Percentiles rank a stretch among this genome's conserved stretches.
phyloP scores from a whole-genome alignment of 129 eudicot species.

The Escallonia herrerae region DNA sequence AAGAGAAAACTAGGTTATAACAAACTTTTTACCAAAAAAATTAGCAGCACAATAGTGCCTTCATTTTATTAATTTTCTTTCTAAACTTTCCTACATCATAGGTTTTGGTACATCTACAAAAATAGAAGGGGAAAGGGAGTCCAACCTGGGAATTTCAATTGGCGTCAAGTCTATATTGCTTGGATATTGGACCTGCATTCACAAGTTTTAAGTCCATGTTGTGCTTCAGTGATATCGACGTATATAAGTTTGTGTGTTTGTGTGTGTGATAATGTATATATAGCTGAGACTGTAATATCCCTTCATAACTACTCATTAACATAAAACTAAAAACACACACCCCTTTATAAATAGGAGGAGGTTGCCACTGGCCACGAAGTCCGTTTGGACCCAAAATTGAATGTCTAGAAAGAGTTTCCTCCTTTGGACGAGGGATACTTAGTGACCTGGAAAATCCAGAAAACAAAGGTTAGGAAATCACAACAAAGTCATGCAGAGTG shows the following conservation, averaged over 20 bases:
- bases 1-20: too few relatives aligned
- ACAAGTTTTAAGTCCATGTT: slow-evolving; percentile 10
- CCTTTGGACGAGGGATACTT: slow-evolving; percentile 70
- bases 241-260: too few relatives aligned
- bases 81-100: not conserved
- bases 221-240: not conserved
- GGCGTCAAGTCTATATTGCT: slow-evolving; percentile 68
- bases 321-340: slow-evolving; percentile 24
- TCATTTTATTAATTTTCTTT: not conserved
- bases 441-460: slow-evolving; percentile 39
- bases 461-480: slow-evolving; percentile 14
- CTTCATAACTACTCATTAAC: not conserved
- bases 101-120: too few relatives aligned
- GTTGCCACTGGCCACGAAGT: slow-evolving; percentile 81
- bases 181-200: slow-evolving; percentile 76
- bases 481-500: not conserved
- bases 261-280: too few relatives aligned
- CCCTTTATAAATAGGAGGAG: slow-evolving; percentile 52
- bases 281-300: too few relatives aligned
- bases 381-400: slow-evolving; percentile 96
- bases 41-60: not conserved
- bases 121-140: not conserved
- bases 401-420: slow-evolving; percentile 88
- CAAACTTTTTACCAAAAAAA: not conserved
- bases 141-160: slow-evolving; percentile 74